phyloP scores from a whole-genome alignment of 495 filamentous ascomycete genomes.

The Durotheca rogersii region DNA sequence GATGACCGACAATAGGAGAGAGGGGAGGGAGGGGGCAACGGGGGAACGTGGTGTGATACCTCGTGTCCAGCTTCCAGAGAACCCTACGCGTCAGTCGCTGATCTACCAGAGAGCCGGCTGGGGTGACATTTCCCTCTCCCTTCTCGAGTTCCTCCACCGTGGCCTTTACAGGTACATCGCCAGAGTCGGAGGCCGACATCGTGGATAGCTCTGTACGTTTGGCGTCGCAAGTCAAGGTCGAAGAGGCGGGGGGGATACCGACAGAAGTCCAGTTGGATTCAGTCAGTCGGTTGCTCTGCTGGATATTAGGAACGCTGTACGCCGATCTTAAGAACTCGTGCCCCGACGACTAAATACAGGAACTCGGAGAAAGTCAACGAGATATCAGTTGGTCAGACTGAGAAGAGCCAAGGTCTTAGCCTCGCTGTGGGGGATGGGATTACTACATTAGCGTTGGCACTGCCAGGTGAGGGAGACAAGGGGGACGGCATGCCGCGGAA shows the following conservation, averaged over 20 bases:
- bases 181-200: conserved; percentile 24
- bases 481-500: conserved; percentile 4
- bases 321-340: conserved; percentile 4
- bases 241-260: conserved; percentile 5
- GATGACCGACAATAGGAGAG: no score
- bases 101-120: conserved; percentile 20
- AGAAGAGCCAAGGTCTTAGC: conserved; percentile 5
- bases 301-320: background rate
- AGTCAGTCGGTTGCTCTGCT: conserved; percentile 2
- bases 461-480: conserved; percentile 14
- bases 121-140: conserved; percentile 10
- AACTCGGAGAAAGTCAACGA: background rate
- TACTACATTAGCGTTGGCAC: conserved; percentile 22
- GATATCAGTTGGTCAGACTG: background rate
- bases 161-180: conserved; percentile 21
- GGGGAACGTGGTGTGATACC: conserved; percentile 38
- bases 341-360: conserved; percentile 14
- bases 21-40: background rate
- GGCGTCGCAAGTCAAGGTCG: background rate
- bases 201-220: conserved; percentile 10
- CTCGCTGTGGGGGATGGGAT: conserved; percentile 24
- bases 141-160: conserved; percentile 30
- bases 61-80: conserved; percentile 56
- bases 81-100: conserved; percentile 42
- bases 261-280: conserved; percentile 5